phyloP scores from a whole-genome alignment of 768 basidiomycete species.

The Mycena rosella region DNA sequence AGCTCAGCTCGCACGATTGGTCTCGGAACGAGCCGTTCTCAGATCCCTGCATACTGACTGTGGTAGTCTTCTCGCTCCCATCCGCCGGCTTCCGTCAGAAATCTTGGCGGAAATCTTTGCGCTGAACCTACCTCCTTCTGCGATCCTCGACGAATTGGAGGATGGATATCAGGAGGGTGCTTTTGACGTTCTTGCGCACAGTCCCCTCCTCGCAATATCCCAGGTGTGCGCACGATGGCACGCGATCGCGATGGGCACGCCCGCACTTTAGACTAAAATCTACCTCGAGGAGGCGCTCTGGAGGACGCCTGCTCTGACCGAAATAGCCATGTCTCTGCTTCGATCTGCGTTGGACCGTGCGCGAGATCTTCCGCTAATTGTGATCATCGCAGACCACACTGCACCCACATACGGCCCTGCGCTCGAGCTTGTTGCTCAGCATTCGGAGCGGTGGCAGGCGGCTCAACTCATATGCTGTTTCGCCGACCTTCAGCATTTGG shows the following conservation, averaged over 20 bases:
- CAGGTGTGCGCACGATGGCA: slow-evolving; percentile 7
- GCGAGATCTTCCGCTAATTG: not conserved
- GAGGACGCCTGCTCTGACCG: not conserved
- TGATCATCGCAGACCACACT: not conserved
- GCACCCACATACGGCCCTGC: not conserved
- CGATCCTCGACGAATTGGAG: not conserved
- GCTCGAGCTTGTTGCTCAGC: slow-evolving; percentile 1
- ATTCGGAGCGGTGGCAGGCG: slow-evolving; percentile 8
- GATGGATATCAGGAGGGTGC: not conserved
- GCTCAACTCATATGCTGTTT: not conserved
- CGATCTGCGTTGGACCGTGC: not conserved
- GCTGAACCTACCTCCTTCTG: not conserved
- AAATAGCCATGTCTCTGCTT: not conserved
- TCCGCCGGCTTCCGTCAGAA: slow-evolving; percentile 9
- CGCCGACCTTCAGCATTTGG: not conserved
- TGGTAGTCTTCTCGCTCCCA: not conserved
- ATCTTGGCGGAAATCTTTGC: slow-evolving; percentile 8
- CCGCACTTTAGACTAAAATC: not conserved
- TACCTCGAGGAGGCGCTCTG: not conserved
- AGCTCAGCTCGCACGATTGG: not conserved
- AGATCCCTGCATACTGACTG: not conserved
- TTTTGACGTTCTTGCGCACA: not conserved
- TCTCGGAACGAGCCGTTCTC: not conserved
- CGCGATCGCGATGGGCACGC: not conserved
- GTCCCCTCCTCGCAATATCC: not conserved